Conservation (phyloP, 1,284 basidiomycete species). For the Fomitopsis palustris region DNA sequence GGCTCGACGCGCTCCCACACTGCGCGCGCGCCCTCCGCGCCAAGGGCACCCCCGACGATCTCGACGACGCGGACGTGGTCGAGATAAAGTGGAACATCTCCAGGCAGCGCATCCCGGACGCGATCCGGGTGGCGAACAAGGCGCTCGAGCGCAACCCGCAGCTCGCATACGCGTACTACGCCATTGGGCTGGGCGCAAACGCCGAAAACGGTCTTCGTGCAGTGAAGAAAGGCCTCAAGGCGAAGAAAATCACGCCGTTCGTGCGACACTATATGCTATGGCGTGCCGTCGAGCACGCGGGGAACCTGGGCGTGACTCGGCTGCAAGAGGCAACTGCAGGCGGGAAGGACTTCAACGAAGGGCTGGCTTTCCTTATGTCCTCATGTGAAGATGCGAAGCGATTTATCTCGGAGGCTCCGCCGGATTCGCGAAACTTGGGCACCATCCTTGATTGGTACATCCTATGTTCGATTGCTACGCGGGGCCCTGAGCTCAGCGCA, state of each 20-base stretch:
- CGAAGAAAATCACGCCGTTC: conserved; percentile 26
- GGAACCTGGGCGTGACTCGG: conserved; percentile 45
- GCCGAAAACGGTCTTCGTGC: conserved; percentile 35
- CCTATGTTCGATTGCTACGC: conserved; percentile 45
- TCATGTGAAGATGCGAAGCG: conserved; percentile 56
- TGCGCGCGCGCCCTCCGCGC: conserved; percentile 50
- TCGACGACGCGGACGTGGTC: conserved; percentile 53
- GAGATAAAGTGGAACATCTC: conserved; percentile 56
- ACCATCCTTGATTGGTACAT: conserved; percentile 56
- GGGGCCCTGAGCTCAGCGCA: conserved; percentile 43
- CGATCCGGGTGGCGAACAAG: conserved; percentile 39
- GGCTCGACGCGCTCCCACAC: conserved; percentile 50
- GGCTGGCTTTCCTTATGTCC: conserved; percentile 50
- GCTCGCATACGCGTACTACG: conserved; percentile 56
- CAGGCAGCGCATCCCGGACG: conserved; percentile 40
- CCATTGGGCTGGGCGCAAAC: conserved; percentile 38
- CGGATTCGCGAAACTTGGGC: conserved; percentile 57
- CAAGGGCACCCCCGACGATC: conserved; percentile 33
- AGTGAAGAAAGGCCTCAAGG: conserved; percentile 57
- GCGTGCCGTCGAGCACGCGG: conserved; percentile 56
- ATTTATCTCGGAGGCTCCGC: conserved; percentile 52
- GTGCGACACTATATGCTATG: conserved; percentile 45
- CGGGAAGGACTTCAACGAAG: conserved; percentile 50
- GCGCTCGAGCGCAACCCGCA: conserved; percentile 49
- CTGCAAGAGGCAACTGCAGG: conserved; percentile 41